Evolutionary conservation across 192 early-diverging fungal species (phyloP).

Genomic region (Coemansia sp.): DNA sequence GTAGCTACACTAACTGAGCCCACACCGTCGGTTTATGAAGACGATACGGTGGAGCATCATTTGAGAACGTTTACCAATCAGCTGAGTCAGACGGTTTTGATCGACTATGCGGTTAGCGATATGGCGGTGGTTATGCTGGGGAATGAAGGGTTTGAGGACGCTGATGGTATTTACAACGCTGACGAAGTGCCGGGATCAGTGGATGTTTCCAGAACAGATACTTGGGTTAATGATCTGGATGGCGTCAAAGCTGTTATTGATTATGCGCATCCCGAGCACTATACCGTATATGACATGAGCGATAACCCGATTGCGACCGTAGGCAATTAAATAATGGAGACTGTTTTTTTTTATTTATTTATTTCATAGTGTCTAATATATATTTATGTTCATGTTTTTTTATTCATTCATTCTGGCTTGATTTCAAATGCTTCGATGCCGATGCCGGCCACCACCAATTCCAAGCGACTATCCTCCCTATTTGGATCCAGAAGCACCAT

Average conservation of each 20-base stretch:
- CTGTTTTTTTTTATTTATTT: conserved; percentile 14
- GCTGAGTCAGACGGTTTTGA: conserved; percentile 24
- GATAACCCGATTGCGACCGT: conserved; percentile 26
- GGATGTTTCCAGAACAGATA: conserved; percentile 16
- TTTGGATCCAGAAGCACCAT: conserved; percentile 43
- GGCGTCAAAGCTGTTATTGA: conserved; percentile 40
- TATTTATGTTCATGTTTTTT: not conserved
- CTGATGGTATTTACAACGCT: conserved; percentile 37
- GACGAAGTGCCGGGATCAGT: conserved; percentile 5
- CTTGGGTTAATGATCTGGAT: conserved; percentile 35
- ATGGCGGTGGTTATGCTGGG: conserved; percentile 15
- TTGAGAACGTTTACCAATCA: conserved; percentile 36
- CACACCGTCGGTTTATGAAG: not conserved
- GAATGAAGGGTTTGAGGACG: conserved; percentile 4
- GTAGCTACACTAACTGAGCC: not conserved
- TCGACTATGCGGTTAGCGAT: conserved; percentile 35
- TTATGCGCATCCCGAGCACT: conserved; percentile 26
- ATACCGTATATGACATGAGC: conserved; percentile 32
- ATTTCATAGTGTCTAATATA: not conserved
- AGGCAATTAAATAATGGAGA: not conserved
- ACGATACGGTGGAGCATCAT: conserved; percentile 12
- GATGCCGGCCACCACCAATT: conserved; percentile 44
- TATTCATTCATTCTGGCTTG: not conserved
- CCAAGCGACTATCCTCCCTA: not conserved
- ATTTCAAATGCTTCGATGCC: conserved; percentile 61